These are phyloP conservation scores for Penicillium expansum DNA, from an alignment of 2,329 filamentous ascomycete genomes.

Conservation along the genomic window DNA sequence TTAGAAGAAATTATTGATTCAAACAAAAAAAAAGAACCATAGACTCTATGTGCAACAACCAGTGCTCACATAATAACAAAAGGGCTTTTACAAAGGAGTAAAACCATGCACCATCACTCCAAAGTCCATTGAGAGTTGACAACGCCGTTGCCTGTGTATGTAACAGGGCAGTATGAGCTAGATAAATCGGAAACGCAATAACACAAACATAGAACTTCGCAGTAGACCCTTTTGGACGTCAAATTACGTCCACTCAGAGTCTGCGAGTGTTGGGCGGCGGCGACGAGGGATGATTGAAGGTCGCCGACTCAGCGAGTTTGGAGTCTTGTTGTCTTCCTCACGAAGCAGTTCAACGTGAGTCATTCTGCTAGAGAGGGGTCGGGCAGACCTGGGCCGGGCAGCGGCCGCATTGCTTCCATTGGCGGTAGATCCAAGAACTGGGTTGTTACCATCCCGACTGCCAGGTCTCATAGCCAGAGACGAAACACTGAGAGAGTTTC, in stretches of 20 bases:
- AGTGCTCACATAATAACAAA: conserved; percentile 20
- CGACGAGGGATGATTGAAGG: conserved; percentile 39
- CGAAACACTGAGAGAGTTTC: conserved; percentile 39
- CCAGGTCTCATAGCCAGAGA: conserved; percentile 39
- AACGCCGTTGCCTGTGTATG: conserved; percentile 12
- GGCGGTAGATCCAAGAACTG: conserved; percentile 28
- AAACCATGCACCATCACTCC: conserved; percentile 11
- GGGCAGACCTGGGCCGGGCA: conserved; percentile 36
- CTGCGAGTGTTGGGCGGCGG: conserved; percentile 37
- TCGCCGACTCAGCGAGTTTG: conserved; percentile 33
- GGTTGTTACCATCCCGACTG: conserved; percentile 42
- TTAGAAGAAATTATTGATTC: conserved; percentile 17
- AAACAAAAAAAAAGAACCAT: conserved; percentile 2
- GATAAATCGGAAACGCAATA: conserved; percentile 3
- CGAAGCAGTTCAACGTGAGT: conserved; percentile 37
- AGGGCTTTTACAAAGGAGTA: conserved; percentile 11
- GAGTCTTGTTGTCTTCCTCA: conserved; percentile 38
- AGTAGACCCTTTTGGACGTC: neutral
- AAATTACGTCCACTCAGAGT: conserved; percentile 37
- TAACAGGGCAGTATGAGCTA: conserved; percentile 1
- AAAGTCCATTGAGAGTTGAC: conserved; percentile 2
- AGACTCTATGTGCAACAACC: conserved; percentile 22
- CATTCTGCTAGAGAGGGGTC: conserved; percentile 38
- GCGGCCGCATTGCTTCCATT: conserved; percentile 32
- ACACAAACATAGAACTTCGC: neutral